Conservation (phyloP, 495 filamentous ascomycete species). For the Penicillium flavigenum region DNA sequence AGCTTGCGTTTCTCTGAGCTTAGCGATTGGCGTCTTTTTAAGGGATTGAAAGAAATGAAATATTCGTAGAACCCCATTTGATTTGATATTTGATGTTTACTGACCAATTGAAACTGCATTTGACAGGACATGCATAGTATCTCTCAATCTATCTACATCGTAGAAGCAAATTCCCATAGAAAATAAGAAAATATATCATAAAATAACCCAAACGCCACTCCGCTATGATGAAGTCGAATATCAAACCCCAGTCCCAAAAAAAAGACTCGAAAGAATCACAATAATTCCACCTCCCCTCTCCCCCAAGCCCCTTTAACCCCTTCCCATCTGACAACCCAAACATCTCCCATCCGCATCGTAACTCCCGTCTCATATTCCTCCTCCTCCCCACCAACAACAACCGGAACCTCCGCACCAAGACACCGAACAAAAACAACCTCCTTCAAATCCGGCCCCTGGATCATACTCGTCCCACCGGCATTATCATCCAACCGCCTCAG, state of each 20-base stretch:
- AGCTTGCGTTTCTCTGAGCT: constrained; percentile 17
- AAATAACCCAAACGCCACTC: constrained; percentile 5
- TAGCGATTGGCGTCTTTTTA: constrained; percentile 34
- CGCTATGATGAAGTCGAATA: constrained; percentile 5
- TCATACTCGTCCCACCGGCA: constrained; percentile 85
- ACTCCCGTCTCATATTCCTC: constrained; percentile 55
- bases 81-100: neutral
- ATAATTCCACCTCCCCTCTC: constrained; percentile 76
- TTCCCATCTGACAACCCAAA: constrained; percentile 85
- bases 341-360: constrained; percentile 73
- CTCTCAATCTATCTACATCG: neutral
- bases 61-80: constrained; percentile 7
- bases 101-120: neutral
- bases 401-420: constrained; percentile 55
- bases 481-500: constrained; percentile 86
- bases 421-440: constrained; percentile 81
- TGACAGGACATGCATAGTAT: neutral
- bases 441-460: constrained; percentile 79
- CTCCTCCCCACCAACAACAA: constrained; percentile 57
- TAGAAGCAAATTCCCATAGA: neutral
- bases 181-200: neutral
- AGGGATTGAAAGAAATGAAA: constrained; percentile 13
- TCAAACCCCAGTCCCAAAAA: constrained; percentile 3
- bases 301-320: constrained; percentile 70
- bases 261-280: constrained; percentile 49